phyloP scores from a whole-genome alignment of 2,329 filamentous ascomycete species.

The Fusarium kyushuense region DNA sequence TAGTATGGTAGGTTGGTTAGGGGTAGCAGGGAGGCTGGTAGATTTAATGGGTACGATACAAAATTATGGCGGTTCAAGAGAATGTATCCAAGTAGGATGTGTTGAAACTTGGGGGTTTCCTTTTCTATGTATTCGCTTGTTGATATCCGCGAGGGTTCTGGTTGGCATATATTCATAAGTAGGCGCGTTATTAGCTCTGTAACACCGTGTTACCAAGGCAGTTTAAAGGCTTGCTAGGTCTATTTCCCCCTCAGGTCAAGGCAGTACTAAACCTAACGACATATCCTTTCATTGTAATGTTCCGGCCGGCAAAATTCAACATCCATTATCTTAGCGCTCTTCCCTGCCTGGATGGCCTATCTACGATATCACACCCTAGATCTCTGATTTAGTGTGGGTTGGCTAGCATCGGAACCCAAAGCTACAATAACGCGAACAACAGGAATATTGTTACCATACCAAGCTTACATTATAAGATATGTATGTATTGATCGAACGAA shows the following conservation, averaged over 20 bases:
- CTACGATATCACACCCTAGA: constrained; percentile 27
- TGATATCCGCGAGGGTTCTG: constrained; percentile 25
- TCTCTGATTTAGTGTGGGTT: constrained; percentile 5
- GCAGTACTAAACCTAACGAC: constrained; percentile 28
- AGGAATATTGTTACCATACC: background rate
- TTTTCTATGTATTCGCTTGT: constrained; percentile 14
- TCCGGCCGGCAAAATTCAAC: constrained; percentile 44
- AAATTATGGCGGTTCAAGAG: constrained; percentile 40
- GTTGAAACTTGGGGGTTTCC: constrained; percentile 17
- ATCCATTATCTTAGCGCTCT: constrained; percentile 31
- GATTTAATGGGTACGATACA: constrained; percentile 26
- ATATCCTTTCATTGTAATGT: constrained; percentile 25
- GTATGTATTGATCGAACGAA: background rate
- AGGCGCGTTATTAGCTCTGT: constrained; percentile 23
- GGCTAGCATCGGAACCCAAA: constrained; percentile 30
- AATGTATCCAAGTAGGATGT: constrained; percentile 38
- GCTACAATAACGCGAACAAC: constrained; percentile 12
- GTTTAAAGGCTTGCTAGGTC: constrained; percentile 14
- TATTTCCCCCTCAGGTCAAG: constrained; percentile 15
- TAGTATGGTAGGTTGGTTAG: background rate
- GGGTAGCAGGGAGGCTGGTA: constrained; percentile 18
- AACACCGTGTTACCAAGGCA: constrained; percentile 15
- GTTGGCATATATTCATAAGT: constrained; percentile 11
- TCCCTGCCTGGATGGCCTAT: constrained; percentile 10
- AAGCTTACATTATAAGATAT: background rate